A percentile compares a stretch with the other conserved stretches of the same genome.
These are phyloP conservation scores for Saccharomyces mikatae DNA, from an alignment of 805 yeast genomes.

Conservation along the genomic window DNA sequence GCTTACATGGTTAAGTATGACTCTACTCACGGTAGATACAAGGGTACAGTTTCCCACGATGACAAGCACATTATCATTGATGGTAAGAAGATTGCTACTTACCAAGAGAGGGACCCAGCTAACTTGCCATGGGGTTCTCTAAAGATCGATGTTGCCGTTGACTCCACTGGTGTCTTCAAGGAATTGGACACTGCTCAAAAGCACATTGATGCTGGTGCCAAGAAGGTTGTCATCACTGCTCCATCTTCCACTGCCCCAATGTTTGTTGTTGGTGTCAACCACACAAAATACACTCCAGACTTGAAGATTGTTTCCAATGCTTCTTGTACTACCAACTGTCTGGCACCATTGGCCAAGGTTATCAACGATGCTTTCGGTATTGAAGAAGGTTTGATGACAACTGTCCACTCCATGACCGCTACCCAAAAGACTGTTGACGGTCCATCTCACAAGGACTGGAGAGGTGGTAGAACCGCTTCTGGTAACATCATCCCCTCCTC, in stretches of 20 bases:
- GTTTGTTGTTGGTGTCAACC: conserved; percentile 91
- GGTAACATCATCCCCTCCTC: conserved; percentile 93
- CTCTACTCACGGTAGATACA: conserved; percentile 82
- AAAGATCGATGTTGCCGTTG: conserved; percentile 81
- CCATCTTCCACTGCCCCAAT: conserved; percentile 92
- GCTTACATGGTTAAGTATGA: conserved; percentile 94
- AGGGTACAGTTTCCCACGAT: conserved; percentile 59
- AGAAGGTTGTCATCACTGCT: conserved; percentile 90
- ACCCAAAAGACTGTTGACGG: conserved; percentile 96
- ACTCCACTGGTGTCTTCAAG: conserved; percentile 94
- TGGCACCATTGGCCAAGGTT: conserved; percentile 90
- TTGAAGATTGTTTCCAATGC: conserved; percentile 80
- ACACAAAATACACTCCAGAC: conserved; percentile 67
- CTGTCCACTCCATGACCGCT: conserved; percentile 93
- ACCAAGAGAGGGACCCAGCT: conserved; percentile 66
- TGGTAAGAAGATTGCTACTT: conserved; percentile 5
- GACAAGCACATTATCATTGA: conserved; percentile 44
- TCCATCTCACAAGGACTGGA: conserved; percentile 90
- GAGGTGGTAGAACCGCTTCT: conserved; percentile 96
- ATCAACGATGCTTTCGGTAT: conserved; percentile 79
- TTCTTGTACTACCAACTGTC: conserved; percentile 92
- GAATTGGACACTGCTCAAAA: conserved; percentile 68
- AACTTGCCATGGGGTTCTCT: conserved; percentile 79
- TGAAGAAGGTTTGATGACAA: conserved; percentile 91
- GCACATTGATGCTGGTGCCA: conserved; percentile 63